Percentiles rank a stretch among this genome's conserved stretches.
phyloP scores from a whole-genome alignment of 2,329 filamentous ascomycete species.

The Microdochium nivale region DNA sequence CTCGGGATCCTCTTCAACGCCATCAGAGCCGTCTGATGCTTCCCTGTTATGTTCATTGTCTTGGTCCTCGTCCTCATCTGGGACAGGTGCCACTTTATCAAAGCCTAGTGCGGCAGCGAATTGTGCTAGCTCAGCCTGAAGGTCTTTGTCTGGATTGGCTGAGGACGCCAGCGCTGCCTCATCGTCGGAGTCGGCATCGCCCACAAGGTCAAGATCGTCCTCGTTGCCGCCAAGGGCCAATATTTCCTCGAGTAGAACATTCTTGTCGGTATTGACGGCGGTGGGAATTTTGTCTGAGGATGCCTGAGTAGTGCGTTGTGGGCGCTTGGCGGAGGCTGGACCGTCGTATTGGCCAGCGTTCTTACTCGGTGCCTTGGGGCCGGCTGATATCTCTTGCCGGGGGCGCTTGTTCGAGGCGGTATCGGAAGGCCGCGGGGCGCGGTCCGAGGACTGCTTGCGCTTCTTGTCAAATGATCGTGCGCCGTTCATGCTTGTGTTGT shows the following conservation, averaged over 20 bases:
- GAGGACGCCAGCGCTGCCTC: constrained; percentile 28
- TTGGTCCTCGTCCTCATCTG: constrained; percentile 26
- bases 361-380: constrained; percentile 6
- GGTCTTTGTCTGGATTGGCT: constrained; percentile 32
- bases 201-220: constrained; percentile 53
- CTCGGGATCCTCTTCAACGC: constrained; percentile 24
- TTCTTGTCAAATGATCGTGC: constrained; percentile 28
- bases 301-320: background rate
- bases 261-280: background rate
- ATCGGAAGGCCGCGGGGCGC: constrained; percentile 2
- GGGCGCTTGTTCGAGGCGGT: constrained; percentile 17
- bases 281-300: background rate
- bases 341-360: constrained; percentile 14
- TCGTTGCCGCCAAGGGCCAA: constrained; percentile 57
- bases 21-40: constrained; percentile 23
- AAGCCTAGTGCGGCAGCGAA: constrained; percentile 44
- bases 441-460: constrained; percentile 26
- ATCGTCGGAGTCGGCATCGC: constrained; percentile 41
- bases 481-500: constrained; percentile 6
- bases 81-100: constrained; percentile 29
- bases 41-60: constrained; percentile 18
- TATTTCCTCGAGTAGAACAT: constrained; percentile 51
- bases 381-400: background rate
- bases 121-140: constrained; percentile 41
- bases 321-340: constrained; percentile 14